A percentile compares a stretch with the other conserved stretches of the same genome.
Conservation (phyloP, 257 asterid genomes). For the Petrea volubilis region DNA sequence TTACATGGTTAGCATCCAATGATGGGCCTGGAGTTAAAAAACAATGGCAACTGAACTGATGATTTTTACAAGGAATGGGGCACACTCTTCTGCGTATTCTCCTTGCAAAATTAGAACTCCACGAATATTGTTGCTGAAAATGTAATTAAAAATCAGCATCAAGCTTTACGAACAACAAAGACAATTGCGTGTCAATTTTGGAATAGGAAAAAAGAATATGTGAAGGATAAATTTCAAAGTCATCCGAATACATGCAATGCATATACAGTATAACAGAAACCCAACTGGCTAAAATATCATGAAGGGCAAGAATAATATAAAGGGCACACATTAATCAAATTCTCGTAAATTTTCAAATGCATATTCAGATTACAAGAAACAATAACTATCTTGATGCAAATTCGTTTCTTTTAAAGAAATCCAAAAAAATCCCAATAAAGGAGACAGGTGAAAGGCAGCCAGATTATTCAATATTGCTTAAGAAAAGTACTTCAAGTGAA, state of each 20-base stretch:
- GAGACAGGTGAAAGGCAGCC: background rate
- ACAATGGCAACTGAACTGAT: conserved; percentile 62
- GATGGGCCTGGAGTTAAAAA: conserved; percentile 55
- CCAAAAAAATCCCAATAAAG: background rate
- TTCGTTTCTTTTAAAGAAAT: background rate
- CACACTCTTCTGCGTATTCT: conserved; percentile 41
- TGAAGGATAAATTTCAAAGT: background rate
- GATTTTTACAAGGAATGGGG: conserved; percentile 43
- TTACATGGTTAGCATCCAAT: conserved; percentile 45
- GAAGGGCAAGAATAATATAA: background rate
- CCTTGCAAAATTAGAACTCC: conserved; percentile 57
- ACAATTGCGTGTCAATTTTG: background rate
- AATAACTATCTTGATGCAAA: background rate
- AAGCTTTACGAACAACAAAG: conserved; percentile 16
- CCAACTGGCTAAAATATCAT: conserved; percentile 7
- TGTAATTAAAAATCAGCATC: conserved; percentile 22
- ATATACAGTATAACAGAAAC: conserved; percentile 4
- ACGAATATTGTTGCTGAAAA: conserved; percentile 58
- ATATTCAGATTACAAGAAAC: background rate
- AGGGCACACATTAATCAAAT: conserved; percentile 5
- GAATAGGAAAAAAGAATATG: background rate
- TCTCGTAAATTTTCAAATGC: background rate
- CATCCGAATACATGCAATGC: background rate
- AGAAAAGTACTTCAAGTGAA: background rate
- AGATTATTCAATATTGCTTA: background rate